Evolutionary conservation across 495 filamentous ascomycete species (phyloP), one percentile per base, ranked within the genome.

Genomic region (Lasiosphaeriaceae sp.): DNA sequence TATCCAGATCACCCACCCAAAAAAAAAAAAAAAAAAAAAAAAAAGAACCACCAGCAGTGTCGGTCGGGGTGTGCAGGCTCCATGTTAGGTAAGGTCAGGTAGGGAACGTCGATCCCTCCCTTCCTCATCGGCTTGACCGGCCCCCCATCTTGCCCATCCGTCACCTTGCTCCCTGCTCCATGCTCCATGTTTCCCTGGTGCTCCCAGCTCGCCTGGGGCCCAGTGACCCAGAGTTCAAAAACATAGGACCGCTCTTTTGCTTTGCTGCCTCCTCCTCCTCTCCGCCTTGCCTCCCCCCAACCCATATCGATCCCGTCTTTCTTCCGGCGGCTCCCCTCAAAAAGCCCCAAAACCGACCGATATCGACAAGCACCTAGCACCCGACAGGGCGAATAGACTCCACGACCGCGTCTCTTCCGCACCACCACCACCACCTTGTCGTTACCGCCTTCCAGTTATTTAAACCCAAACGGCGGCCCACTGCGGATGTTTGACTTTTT

Each of bases 81-180:
- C 4, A 7, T n/a, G n/a, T n/a, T n/a, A n/a, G n/a, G n/a, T n/a
- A n/a, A n/a, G n/a, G n/a, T n/a, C 9, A 9, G n/a, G n/a, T 52
- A 49, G 51, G n/a, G 51, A 57, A 26, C 47, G 66, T 55, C 48
- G 66, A 69, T 69, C 66, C 53, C 54, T 67, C 55, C 60, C 61
- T 47, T 53, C 29, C 47, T 67, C 29, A 61, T 60, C 59, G 56
- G 12, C 57, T 57, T 50, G 51, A 58, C 59, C 54, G 54, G 54
- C 41, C 50, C 64, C 59, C 54, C 60, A 57, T 34, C 48, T 34
- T 48, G 35, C 24, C 35, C 41, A 31, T 21, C 50, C 50, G 35
- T 53, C 50, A 17, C 50, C 21, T 23, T 43, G n/a, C n/a, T n/a
- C n/a, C n/a, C n/a, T n/a, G n/a, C n/a, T n/a, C 23, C 50, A 53